Evolutionary conservation across 2,329 filamentous ascomycete genomes (phyloP).

Genomic region (Talaromyces sp.): DNA sequence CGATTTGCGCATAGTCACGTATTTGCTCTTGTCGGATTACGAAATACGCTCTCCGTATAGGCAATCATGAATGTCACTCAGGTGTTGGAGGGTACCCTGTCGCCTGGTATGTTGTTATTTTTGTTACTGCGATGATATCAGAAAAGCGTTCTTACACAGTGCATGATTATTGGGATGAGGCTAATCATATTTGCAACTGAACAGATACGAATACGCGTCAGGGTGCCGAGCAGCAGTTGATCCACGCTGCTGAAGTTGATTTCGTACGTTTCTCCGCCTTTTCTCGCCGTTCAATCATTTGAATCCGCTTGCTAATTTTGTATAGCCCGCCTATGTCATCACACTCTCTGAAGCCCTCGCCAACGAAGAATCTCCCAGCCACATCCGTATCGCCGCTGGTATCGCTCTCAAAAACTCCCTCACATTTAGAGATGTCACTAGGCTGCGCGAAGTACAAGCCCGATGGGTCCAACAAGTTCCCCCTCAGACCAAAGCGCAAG

Average conservation of each 20-base stretch:
- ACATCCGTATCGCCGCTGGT: constrained; percentile 91
- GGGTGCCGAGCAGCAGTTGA: constrained; percentile 89
- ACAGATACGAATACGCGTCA: constrained; percentile 85
- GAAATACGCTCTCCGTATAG: constrained; percentile 13
- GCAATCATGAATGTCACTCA: constrained; percentile 91
- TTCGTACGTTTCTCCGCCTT: constrained; percentile 64
- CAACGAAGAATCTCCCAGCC: constrained; percentile 77
- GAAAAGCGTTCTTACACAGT: background rate
- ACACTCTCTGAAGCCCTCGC: constrained; percentile 92
- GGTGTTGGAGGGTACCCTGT: constrained; percentile 95
- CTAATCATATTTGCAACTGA: constrained; percentile 16
- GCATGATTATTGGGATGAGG: background rate
- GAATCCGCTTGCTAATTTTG: constrained; percentile 22
- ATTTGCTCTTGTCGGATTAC: background rate
- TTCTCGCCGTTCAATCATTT: background rate
- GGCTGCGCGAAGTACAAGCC: constrained; percentile 83
- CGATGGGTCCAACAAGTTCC: constrained; percentile 89
- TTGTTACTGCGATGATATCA: background rate
- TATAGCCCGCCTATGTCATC: constrained; percentile 82
- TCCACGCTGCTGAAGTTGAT: constrained; percentile 86
- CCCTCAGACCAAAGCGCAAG: constrained; percentile 74
- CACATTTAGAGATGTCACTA: constrained; percentile 81
- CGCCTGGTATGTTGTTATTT: constrained; percentile 66
- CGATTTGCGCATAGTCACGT: constrained; percentile 15
- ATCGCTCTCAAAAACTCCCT: constrained; percentile 98